Evolutionary conservation across 495 filamentous ascomycete genomes (phyloP), one percentile per base, ranked within the genome.

Genomic region (Aspergillus steynii): DNA sequence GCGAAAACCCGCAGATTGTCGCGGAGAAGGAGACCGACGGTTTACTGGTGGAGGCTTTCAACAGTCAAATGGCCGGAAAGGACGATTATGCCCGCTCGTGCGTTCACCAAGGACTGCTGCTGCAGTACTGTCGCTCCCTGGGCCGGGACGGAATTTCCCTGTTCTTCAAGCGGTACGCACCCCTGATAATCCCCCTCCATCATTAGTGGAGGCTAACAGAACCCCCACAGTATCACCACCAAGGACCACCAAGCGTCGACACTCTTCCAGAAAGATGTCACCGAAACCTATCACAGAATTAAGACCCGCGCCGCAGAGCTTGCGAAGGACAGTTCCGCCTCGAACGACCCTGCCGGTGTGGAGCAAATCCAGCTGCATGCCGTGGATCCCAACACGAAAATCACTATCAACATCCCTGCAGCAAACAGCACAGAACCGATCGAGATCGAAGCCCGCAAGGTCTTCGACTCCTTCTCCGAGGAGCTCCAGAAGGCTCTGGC

Each of bases 311-410:
- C 90, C 0, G 83, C 85, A n/a, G 90, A 96, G 73, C 88, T 97
- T 58, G 79, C 77, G 53, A 81, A 84, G 48, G 81, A 88, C 61
- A 78, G 86, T 72, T 85, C 85, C 1, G 85, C 87, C 50, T 83
- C 87, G 20, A 85, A 85, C 55, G 86, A 81, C 37, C 85, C 86
- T 14, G 83, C 80, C 10, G 90, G 88, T 9, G 90, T 96, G n/a
- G 94, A 98, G 78, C 94, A 97, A 71, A 98, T 99, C 66, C 95
- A 99, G 76, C 81, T 99, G 27, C 95, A 99, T 71, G 93, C 95
- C 15, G 92, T 98, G 27, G 93, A 98, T 67, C 93, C 94, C 12
- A 90, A 90, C 59, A 97, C 95, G 2, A 87, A 88, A 54, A 98
- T 99, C 68, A 92, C 90, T 74, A 97, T 99, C 75, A 84, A 76